Conservation (phyloP, 2,329 filamentous ascomycete species). For the Macrophomina phaseolina region DNA sequence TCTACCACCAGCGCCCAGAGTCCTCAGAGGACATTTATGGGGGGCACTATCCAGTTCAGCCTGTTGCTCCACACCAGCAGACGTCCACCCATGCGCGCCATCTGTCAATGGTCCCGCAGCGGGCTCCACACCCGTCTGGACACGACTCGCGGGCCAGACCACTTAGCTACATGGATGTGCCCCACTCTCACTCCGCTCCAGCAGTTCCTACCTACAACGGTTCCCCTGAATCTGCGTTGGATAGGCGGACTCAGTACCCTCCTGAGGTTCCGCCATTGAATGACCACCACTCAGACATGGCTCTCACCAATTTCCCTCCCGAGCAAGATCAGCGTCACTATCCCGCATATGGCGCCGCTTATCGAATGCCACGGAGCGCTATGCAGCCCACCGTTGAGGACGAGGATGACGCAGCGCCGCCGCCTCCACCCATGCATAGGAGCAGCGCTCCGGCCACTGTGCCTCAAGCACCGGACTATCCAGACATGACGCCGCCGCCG, state of each 20-base stretch:
- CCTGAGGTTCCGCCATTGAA: slow-evolving; percentile 19
- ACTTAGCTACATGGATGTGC: slow-evolving; percentile 39
- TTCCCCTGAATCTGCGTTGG: slow-evolving; percentile 11
- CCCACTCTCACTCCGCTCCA: slow-evolving; percentile 54
- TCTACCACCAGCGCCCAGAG: slow-evolving; percentile 17
- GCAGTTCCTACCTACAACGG: slow-evolving; percentile 28
- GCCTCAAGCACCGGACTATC: slow-evolving; percentile 30
- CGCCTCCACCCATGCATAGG: slow-evolving; percentile 47
- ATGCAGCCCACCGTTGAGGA: slow-evolving; percentile 71
- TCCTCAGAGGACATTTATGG: slow-evolving; percentile 7
- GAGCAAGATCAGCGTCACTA: slow-evolving; percentile 24
- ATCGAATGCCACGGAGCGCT: slow-evolving; percentile 52
- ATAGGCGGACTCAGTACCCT: slow-evolving; percentile 21
- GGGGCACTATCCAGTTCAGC: slow-evolving; percentile 19
- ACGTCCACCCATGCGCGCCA: slow-evolving; percentile 15
- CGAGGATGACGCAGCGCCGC: slow-evolving; percentile 59
- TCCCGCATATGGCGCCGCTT: slow-evolving; percentile 33
- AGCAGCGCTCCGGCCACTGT: slow-evolving; percentile 38
- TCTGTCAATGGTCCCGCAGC: slow-evolving; percentile 26
- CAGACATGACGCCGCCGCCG: slow-evolving; percentile 40
- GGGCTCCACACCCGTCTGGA: slow-evolving; percentile 38
- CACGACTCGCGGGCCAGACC: slow-evolving; percentile 37
- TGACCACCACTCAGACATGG: slow-evolving; percentile 4
- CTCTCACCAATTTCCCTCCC: neutral
- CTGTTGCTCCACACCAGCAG: slow-evolving; percentile 15